phyloP scores from a whole-genome alignment of 2,329 filamentous ascomycete genomes.

The Alternaria infectoria region DNA sequence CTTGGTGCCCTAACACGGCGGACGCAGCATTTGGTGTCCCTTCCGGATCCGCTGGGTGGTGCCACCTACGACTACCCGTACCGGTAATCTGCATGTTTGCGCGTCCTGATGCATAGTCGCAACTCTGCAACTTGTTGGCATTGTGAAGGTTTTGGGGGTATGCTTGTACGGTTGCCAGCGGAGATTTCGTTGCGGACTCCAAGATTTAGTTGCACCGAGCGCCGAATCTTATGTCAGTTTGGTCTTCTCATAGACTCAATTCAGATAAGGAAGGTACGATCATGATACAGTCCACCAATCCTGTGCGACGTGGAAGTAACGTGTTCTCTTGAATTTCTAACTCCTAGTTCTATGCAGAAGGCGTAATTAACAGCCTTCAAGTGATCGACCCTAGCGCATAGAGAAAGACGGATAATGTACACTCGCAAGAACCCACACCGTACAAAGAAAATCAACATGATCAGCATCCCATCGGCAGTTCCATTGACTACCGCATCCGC shows the following conservation, averaged over 20 bases:
- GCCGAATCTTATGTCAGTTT: background rate
- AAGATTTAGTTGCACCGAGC: conserved; percentile 2
- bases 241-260: background rate
- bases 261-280: background rate
- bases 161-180: background rate
- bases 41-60: background rate
- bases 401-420: conserved; percentile 21
- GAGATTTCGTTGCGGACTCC: background rate
- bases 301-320: background rate
- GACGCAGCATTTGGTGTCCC: background rate
- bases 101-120: background rate
- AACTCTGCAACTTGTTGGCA: background rate
- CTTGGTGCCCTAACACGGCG: background rate
- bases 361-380: background rate
- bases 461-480: background rate
- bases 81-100: background rate
- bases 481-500: background rate
- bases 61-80: background rate
- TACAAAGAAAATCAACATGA: conserved; percentile 5
- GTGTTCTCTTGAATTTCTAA: conserved; percentile 16
- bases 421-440: conserved; percentile 13
- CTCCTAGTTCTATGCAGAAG: conserved; percentile 20
- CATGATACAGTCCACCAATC: background rate
- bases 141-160: background rate
- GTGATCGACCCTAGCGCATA: conserved; percentile 10